Base-by-base conservation (phyloP, 2,329 filamentous ascomycete species). In the Cladosporium sp. region DNA sequence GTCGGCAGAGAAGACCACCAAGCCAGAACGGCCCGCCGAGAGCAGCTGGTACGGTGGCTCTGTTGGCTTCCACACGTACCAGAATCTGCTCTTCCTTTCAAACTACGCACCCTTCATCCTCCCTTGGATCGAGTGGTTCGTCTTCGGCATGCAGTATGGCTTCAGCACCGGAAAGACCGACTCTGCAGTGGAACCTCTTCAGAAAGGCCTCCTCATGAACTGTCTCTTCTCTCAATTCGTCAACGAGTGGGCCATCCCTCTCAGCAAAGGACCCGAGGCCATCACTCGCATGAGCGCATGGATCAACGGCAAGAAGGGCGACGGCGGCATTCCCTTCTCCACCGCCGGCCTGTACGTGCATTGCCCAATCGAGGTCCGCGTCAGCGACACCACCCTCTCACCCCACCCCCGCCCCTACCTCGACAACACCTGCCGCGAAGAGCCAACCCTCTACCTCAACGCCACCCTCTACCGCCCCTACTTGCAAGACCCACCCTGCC, bases 151-250 rank as follows among this genome's bases (percentile, higher is more conserved):
- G 87, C 91, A 97, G 69, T 97, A 96, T 67, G 92, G 92, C 47
- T 96, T 96, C 77, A 76, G 76, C 29, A 80, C 88, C 54, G 83
- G 83, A 43, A 79, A 77, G 3, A 77, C 78, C 47, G 86, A 83
- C 36, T 77, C 79, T n/a, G 92, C 86, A 5, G 81, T 96, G 15
- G 87, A 96, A 69, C 83, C 86, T 18, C 87, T 86, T 56, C 83
- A 86, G 53, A 76, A 85, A 56, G 92, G 90, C 11, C 80, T 97
- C 39, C 77, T 96, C 47, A 92, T 99, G 88, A 93, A 99, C 73
- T 99, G 93, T 64, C 80, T 97, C 5, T 99, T 96, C 75, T 92
- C 88, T n/a, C 93, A 99, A 66, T 96, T 89, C 62, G 93, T 99
- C 58, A 96, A 99, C 68, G 93, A 99, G 68, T 99, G 93, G 93